Conservation (phyloP, 805 yeast species). For the Kuraishia capsulata region DNA sequence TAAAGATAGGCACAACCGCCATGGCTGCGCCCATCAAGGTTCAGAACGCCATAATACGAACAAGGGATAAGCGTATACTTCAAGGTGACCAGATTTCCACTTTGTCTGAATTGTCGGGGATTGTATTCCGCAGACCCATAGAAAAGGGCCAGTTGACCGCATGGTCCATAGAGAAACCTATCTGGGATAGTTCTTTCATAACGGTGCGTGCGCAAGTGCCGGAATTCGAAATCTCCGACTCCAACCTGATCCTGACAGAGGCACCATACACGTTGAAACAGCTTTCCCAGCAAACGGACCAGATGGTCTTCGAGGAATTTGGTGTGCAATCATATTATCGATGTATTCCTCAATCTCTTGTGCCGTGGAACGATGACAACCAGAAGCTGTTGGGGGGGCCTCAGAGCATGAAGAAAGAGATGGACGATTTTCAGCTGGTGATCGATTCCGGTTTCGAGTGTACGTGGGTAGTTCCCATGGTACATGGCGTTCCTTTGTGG, state of each 20-base stretch:
- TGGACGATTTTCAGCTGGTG: conserved; percentile 62
- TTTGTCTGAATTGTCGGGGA: conserved; percentile 66
- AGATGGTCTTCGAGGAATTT: conserved; percentile 89
- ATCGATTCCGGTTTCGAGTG: conserved; percentile 85
- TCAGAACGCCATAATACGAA: conserved; percentile 63
- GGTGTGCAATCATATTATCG: conserved; percentile 68
- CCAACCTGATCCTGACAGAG: conserved; percentile 67
- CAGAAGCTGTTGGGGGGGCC: conserved; percentile 13
- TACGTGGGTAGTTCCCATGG: conserved; percentile 80
- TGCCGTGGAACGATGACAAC: conserved; percentile 46
- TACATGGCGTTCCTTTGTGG: conserved; percentile 70
- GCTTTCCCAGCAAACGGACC: conserved; percentile 78
- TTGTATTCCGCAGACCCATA: conserved; percentile 69
- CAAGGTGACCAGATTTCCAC: conserved; percentile 61
- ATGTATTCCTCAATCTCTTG: conserved; percentile 49
- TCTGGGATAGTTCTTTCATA: conserved; percentile 80
- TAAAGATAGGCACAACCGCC: conserved; percentile 53
- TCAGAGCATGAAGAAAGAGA: conserved; percentile 6
- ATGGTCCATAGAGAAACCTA: conserved; percentile 83
- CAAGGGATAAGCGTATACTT: conserved; percentile 65
- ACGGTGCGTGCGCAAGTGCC: conserved; percentile 19
- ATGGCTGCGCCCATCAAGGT: conserved; percentile 39
- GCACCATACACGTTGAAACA: conserved; percentile 76
- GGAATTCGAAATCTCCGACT: conserved; percentile 35
- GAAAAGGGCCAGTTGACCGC: conserved; percentile 84